Conservation (phyloP, 2,329 filamentous ascomycete genomes). For the Pseudogymnoascus sp. region DNA sequence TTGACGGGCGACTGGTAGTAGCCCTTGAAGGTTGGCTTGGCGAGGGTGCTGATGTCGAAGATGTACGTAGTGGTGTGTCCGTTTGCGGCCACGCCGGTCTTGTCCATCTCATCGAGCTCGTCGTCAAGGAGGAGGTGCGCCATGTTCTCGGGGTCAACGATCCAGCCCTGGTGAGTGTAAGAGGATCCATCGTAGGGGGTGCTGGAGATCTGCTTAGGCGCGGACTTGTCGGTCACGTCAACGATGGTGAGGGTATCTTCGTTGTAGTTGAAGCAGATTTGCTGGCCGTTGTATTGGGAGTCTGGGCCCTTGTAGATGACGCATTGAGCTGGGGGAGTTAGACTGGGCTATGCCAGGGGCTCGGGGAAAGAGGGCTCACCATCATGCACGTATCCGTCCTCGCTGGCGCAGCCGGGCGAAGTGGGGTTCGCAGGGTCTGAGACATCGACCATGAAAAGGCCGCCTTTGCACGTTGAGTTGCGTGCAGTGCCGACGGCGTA, state of each 20-base stretch:
- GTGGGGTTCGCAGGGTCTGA: constrained; percentile 38
- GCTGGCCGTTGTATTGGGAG: constrained; percentile 16
- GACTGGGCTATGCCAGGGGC: background rate
- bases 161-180: constrained; percentile 43
- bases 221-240: constrained; percentile 37
- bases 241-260: constrained; percentile 35
- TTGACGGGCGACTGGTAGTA: constrained; percentile 32
- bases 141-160: constrained; percentile 31
- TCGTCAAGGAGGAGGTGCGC: constrained; percentile 44
- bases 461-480: constrained; percentile 33
- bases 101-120: constrained; percentile 42
- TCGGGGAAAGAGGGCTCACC: background rate
- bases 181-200: constrained; percentile 42
- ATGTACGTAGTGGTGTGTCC: constrained; percentile 43
- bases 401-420: constrained; percentile 37
- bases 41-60: constrained; percentile 37
- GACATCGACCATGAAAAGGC: constrained; percentile 44
- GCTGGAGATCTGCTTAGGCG: constrained; percentile 35
- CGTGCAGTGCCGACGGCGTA: constrained; percentile 31
- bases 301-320: constrained; percentile 20
- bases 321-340: constrained; percentile 12
- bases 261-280: constrained; percentile 21
- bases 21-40: constrained; percentile 34
- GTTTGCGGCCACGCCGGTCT: constrained; percentile 33
- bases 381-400: constrained; percentile 32